Conservation (phyloP, 2,329 filamentous ascomycete genomes). For the Fusarium nanum region DNA sequence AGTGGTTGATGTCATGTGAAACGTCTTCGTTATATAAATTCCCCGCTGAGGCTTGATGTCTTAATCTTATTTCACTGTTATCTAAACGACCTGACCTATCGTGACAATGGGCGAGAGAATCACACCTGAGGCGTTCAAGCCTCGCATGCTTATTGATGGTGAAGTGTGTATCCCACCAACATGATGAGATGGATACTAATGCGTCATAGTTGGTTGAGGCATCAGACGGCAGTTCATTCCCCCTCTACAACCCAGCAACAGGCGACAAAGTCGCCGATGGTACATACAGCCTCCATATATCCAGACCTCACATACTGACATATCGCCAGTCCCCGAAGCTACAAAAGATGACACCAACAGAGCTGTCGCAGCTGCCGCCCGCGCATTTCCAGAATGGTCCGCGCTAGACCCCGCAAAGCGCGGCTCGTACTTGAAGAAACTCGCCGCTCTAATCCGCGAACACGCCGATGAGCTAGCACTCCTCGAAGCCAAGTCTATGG, state of each 20-base stretch:
- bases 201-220: constrained; percentile 28
- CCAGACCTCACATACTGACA: background rate
- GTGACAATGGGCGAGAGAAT: background rate
- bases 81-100: background rate
- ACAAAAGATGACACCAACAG: constrained; percentile 59
- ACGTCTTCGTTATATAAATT: background rate
- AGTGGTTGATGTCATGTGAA: constrained; percentile 11
- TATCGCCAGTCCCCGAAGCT: constrained; percentile 52
- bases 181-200: background rate
- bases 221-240: constrained; percentile 34
- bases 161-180: constrained; percentile 7
- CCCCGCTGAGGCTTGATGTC: background rate
- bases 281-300: background rate
- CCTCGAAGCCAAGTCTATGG: constrained; percentile 37
- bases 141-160: constrained; percentile 33
- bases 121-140: constrained; percentile 1
- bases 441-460: constrained; percentile 58
- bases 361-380: constrained; percentile 61
- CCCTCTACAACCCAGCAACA: constrained; percentile 36
- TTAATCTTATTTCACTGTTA: background rate
- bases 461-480: constrained; percentile 56
- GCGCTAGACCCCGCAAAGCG: constrained; percentile 54
- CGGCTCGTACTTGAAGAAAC: constrained; percentile 56
- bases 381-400: constrained; percentile 61
- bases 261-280: constrained; percentile 31